phyloP scores from a whole-genome alignment of 495 filamentous ascomycete genomes.

The Clohesyomyces aquaticus region DNA sequence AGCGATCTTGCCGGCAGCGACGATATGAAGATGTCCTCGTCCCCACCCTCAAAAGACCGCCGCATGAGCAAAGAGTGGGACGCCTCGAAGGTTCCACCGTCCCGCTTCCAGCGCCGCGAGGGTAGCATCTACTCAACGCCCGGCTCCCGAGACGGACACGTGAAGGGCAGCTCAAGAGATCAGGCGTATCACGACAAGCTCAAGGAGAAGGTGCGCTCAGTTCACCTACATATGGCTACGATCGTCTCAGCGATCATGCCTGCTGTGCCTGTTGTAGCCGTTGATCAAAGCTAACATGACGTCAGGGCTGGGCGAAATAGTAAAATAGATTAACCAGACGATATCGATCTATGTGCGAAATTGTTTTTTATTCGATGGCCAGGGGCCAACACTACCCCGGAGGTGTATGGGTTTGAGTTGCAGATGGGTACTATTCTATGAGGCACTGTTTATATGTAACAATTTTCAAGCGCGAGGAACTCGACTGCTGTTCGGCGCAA shows the following conservation, averaged over 20 bases:
- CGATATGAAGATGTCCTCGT: conserved; percentile 34
- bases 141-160: conserved; percentile 59
- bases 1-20: conserved; percentile 34
- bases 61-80: conserved; percentile 52
- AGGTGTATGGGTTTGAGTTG: neutral
- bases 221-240: too few relatives aligned
- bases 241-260: too few relatives aligned
- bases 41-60: conserved; percentile 26
- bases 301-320: neutral
- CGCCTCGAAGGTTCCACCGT: conserved; percentile 63
- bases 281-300: neutral
- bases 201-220: conserved; percentile 49
- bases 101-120: conserved; percentile 65
- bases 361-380: neutral
- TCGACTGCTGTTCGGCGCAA: too few relatives aligned
- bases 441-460: neutral
- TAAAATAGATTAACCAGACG: neutral
- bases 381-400: neutral
- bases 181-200: conserved; percentile 47
- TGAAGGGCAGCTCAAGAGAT: conserved; percentile 44
- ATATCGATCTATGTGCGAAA: neutral
- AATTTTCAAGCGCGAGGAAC: too few relatives aligned
- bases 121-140: conserved; percentile 66
- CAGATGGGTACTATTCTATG: neutral
- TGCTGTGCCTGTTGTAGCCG: too few relatives aligned